Percentiles rank a stretch among this genome's conserved stretches.
Conservation (phyloP, 768 basidiomycete genomes). For the Pleurotus giganteus region DNA sequence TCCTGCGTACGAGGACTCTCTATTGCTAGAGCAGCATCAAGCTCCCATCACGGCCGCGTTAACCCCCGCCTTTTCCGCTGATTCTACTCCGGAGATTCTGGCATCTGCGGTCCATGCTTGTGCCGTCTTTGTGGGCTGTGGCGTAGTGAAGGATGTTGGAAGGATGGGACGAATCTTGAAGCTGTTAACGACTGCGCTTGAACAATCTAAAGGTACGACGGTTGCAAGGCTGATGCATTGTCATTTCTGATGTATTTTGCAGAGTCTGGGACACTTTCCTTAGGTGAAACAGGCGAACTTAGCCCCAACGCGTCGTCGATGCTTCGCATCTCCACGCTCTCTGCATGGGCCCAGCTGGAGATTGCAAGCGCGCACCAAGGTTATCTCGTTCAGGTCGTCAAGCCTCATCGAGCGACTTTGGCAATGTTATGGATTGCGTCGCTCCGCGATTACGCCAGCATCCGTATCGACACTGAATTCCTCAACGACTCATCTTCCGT, state of each 20-base stretch:
- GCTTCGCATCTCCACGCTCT: constrained; percentile 87
- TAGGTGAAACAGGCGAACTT: constrained; percentile 84
- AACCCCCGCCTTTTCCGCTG: constrained; percentile 93
- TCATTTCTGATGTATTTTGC: constrained; percentile 7
- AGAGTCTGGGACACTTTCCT: constrained; percentile 82
- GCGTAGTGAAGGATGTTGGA: constrained; percentile 85
- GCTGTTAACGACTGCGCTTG: constrained; percentile 80
- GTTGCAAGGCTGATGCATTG: neutral
- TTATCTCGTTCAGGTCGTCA: constrained; percentile 80
- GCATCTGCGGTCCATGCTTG: constrained; percentile 92
- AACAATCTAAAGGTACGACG: constrained; percentile 79
- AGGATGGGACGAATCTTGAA: constrained; percentile 95
- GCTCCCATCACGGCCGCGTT: constrained; percentile 97
- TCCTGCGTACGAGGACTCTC: constrained; percentile 86
- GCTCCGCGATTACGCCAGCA: constrained; percentile 88
- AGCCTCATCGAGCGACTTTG: constrained; percentile 73
- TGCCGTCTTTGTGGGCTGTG: constrained; percentile 93
- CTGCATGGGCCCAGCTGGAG: constrained; percentile 94
- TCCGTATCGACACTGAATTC: constrained; percentile 87
- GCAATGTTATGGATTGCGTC: constrained; percentile 86
- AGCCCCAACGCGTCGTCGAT: constrained; percentile 95
- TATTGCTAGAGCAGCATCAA: constrained; percentile 95
- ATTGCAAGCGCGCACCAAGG: constrained; percentile 69
- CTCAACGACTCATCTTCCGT: constrained; percentile 72
- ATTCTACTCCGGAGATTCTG: constrained; percentile 93